Base-by-base conservation (phyloP, 768 basidiomycete genomes). In the Cytidiella melzeri region DNA sequence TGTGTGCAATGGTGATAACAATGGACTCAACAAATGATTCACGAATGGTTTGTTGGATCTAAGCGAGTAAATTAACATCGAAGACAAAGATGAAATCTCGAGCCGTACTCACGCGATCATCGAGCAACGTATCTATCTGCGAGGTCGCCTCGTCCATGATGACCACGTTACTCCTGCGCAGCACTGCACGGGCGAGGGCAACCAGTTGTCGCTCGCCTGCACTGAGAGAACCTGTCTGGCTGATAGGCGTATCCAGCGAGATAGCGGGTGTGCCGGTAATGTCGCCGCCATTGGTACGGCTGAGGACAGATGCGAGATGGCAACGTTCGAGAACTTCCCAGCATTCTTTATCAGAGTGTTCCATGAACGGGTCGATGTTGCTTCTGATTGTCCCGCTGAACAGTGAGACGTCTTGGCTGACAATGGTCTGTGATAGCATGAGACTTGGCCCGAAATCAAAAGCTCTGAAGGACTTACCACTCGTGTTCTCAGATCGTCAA, bases 1-100 rank as follows among this genome's bases (percentile, higher is more conserved):
- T 72, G 67, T 91, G 90, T 3, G 91, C 91, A 49, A 92, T 91
- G 7, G 87, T 90, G 30, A 93, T 77, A 18, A 92, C 82, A 18
- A 90, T 83, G 0, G 84, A 77, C 10, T 76, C 74, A 1, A 72
- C 64, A 45, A 92, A 77, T 62, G 88, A 85, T 57, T 85, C 81
- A 24, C 84, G 75, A 27, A 89, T 81, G 0, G 85, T 88, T 30
- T 67, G 68, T 63, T 89, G 87, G 47, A 91, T 84, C 77, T 85
- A 38, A 1, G 13, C 7, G 34, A 36, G 10, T n/a, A 18, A 20
- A 25, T 10, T 20, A 20, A 41, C 3, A 41, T 6, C 5, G 20
- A 43, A 15, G 9, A 6, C 18, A 52, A n/a, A 12, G 41, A n/a
- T n/a, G n/a, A n/a, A n/a, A n/a, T n/a, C n/a, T n/a, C n/a, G n/a